Percentiles rank a stretch among this genome's conserved stretches.
Evolutionary conservation across 2,329 filamentous ascomycete genomes (phyloP).

Genomic region (Microcyclospora tardicrescens): DNA sequence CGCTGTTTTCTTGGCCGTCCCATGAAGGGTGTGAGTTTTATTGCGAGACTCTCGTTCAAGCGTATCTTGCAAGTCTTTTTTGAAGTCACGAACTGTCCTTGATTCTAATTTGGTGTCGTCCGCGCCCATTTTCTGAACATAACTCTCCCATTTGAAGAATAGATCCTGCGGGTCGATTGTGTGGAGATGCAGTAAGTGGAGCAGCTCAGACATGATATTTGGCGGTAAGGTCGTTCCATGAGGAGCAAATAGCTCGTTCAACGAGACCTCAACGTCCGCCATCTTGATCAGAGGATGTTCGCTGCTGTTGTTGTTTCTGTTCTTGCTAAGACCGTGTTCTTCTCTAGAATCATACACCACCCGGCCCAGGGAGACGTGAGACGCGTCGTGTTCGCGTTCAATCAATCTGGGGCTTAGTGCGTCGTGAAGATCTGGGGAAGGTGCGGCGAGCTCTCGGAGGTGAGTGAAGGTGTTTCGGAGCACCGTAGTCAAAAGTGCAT

Average conservation of each 20-base stretch:
- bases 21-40: slow-evolving; percentile 41
- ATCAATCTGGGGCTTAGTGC: no score
- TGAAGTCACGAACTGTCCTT: slow-evolving; percentile 61
- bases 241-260: slow-evolving; percentile 47
- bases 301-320: background rate
- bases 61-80: slow-evolving; percentile 72
- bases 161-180: slow-evolving; percentile 71
- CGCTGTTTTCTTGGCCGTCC: slow-evolving; percentile 48
- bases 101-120: slow-evolving; percentile 63
- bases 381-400: no score
- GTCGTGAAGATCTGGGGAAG: no score
- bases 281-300: slow-evolving; percentile 22
- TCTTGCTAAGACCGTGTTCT: no score
- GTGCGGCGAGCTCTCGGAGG: no score
- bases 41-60: slow-evolving; percentile 64
- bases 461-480: no score
- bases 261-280: slow-evolving; percentile 39
- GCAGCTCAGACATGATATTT: slow-evolving; percentile 69
- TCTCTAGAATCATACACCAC: no score
- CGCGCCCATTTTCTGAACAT: slow-evolving; percentile 83
- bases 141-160: slow-evolving; percentile 98
- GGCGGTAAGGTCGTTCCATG: slow-evolving; percentile 45
- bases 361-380: no score
- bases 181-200: slow-evolving; percentile 77
- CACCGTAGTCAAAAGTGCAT: no score